Conservation (phyloP, 208 protist species). For the Leishmania tarentolae region DNA sequence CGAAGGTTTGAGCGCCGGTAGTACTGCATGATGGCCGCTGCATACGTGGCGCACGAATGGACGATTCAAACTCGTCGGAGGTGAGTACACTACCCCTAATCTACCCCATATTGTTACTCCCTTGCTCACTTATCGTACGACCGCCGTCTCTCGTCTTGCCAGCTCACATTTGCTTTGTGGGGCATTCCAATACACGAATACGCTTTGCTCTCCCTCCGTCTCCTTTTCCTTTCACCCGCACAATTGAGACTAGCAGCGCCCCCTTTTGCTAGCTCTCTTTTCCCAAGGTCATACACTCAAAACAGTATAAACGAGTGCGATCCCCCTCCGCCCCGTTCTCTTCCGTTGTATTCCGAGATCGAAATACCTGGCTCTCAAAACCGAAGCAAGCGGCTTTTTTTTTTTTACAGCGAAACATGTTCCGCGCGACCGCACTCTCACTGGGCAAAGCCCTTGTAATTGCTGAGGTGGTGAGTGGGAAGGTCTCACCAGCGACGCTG, state of each 20-base stretch:
- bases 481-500: constrained; percentile 79
- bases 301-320: background rate
- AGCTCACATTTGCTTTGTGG: background rate
- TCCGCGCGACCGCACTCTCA: constrained; percentile 35
- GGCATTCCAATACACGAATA: background rate
- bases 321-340: background rate
- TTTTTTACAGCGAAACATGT: constrained; percentile 37
- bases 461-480: constrained; percentile 63
- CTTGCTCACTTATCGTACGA: background rate
- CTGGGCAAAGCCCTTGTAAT: constrained; percentile 77
- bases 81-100: background rate
- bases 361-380: background rate
- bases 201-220: background rate
- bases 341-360: background rate
- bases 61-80: no score
- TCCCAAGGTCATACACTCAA: background rate
- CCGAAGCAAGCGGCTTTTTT: background rate
- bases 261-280: background rate
- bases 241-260: background rate
- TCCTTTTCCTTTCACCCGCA: background rate
- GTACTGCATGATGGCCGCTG: background rate
- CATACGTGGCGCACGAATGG: background rate
- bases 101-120: background rate
- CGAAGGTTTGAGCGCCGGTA: no score
- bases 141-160: background rate